phyloP scores from a whole-genome alignment of 2,329 filamentous ascomycete genomes.

The Myriosclerotinia duriaeana region DNA sequence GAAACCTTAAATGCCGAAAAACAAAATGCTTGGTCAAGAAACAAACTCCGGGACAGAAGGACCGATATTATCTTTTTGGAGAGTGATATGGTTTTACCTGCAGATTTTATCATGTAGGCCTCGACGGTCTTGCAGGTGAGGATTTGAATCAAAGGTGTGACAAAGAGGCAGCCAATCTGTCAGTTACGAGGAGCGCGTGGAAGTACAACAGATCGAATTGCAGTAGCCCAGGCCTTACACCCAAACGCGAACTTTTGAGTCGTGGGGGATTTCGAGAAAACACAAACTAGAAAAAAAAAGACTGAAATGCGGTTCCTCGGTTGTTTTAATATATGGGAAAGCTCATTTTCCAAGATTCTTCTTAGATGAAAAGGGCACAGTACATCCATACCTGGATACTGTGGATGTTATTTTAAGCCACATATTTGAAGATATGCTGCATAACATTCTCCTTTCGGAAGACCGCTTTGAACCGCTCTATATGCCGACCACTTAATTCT shows the following conservation, averaged over 20 bases:
- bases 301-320: neutral
- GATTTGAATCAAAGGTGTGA: slow-evolving; percentile 62
- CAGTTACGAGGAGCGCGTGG: slow-evolving; percentile 24
- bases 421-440: slow-evolving; percentile 13
- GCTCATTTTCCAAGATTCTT: neutral
- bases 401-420: slow-evolving; percentile 10
- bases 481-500: slow-evolving; percentile 13
- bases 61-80: slow-evolving; percentile 22
- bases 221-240: slow-evolving; percentile 14
- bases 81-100: slow-evolving; percentile 17
- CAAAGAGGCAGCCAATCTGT: slow-evolving; percentile 44
- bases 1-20: slow-evolving; percentile 21
- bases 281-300: neutral
- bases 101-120: slow-evolving; percentile 13
- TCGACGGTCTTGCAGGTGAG: slow-evolving; percentile 40
- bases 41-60: slow-evolving; percentile 21
- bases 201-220: slow-evolving; percentile 19
- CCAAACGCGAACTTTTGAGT: neutral
- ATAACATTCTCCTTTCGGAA: slow-evolving; percentile 15
- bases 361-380: slow-evolving; percentile 11
- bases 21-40: slow-evolving; percentile 10
- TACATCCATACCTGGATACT: slow-evolving; percentile 1
- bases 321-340: slow-evolving; percentile 5
- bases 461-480: slow-evolving; percentile 3
- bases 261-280: neutral